These are phyloP conservation scores for Penicillium samsonianum DNA, from an alignment of 495 filamentous ascomycete genomes.

Conservation along the genomic window DNA sequence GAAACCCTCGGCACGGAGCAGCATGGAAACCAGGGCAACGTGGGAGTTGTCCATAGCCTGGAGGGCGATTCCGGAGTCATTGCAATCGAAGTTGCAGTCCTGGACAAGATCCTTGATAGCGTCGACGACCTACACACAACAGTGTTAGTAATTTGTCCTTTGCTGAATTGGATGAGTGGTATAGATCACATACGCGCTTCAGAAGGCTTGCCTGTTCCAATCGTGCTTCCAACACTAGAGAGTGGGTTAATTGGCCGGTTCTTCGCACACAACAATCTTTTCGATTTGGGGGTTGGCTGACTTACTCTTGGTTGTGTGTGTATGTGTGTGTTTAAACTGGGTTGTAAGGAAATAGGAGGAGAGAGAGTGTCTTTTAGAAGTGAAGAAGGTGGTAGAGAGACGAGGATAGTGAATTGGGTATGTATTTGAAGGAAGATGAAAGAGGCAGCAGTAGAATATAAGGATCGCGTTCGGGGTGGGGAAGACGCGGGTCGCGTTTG, in stretches of 20 bases:
- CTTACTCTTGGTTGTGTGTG: conserved; percentile 41
- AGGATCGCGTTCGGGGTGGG: conserved; percentile 39
- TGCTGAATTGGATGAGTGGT: neutral
- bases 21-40: conserved; percentile 98
- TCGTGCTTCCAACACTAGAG: conserved; percentile 90
- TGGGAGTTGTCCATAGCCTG: conserved; percentile 99
- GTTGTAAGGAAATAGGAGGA: conserved; percentile 2
- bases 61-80: conserved; percentile 96
- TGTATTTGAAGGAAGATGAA: conserved; percentile 24
- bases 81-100: conserved; percentile 99
- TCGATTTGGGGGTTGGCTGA: conserved; percentile 14
- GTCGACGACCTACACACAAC: conserved; percentile 76
- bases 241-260: conserved; percentile 18
- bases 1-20: conserved; percentile 94
- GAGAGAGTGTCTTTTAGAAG: neutral
- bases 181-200: conserved; percentile 73
- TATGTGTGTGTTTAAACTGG: conserved; percentile 4
- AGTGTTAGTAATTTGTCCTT: conserved; percentile 5
- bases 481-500: conserved; percentile 40
- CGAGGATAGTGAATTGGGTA: conserved; percentile 15
- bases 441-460: conserved; percentile 26
- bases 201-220: conserved; percentile 91
- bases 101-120: conserved; percentile 99
- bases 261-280: conserved; percentile 18
- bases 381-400: conserved; percentile 5